Evolutionary conservation across 345 rosid species (phyloP), one percentile per base, ranked within the genome.

Genomic region (Trapa bicornis): DNA sequence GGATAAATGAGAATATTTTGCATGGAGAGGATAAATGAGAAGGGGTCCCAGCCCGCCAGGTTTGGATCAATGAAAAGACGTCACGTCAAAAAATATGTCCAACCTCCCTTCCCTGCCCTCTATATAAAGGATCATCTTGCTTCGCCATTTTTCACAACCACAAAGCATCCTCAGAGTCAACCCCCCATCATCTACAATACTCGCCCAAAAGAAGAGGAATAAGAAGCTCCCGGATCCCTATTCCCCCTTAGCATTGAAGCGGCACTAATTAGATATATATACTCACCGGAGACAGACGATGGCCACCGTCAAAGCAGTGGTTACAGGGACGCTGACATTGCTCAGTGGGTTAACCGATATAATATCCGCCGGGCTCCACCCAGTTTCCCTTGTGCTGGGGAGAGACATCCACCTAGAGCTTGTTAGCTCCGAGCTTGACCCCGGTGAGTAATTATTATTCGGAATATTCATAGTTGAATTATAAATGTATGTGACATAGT

Each of bases 391-490:
- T 64, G 38, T 81, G 68, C 61, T 83, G 16, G 89, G 89, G 0
- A 79, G 74, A 72, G 72, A 85, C 0, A 71, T 85, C 32, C 72
- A 71, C 11, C 62, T 87, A 65, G 88, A 85, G 83, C 85, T 87
- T 52, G 84, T 82, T 61, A 87, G 90, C 58, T 43, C 79, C 1
- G 76, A 82, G 45, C 81, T 85, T 29, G 87, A 87, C 67, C 77
- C 76, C 5, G 66, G 89, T 85, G 79, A 78, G 86, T 75, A n/a
- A 50, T 22, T 22, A 22, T 22, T 22, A 22, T 22, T 22, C 29
- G 29, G 29, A 22, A 22, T 22, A 22, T 17, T 50, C 56, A 41
- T 3, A 41, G 43, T 3, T 41, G 43, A 41, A 41, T 22, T 41
- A 41, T 41, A 41, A 3, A 41, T 41, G 43, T 8, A 41, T 41